Evolutionary conservation across 345 rosid genomes (phyloP).

Genomic region (Pelargonium nanum): DNA sequence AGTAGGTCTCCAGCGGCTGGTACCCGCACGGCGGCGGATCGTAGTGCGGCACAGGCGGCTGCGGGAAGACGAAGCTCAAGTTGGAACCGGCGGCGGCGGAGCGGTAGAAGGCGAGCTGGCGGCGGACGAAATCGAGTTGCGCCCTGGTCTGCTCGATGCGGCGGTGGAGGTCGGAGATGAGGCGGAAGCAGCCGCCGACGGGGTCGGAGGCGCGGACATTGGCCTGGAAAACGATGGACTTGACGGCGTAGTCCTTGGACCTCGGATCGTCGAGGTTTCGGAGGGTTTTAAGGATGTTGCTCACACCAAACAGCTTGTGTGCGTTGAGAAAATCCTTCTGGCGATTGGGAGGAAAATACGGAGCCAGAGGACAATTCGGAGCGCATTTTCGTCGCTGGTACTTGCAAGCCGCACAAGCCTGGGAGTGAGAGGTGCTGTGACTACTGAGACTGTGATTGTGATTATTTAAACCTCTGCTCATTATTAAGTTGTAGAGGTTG

Average conservation of each 20-base stretch:
- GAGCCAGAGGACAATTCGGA: not conserved
- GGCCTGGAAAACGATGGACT: slow-evolving; percentile 27
- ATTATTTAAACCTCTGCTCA: too few relatives aligned
- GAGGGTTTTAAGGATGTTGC: not conserved
- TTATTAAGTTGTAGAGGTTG: too few relatives aligned
- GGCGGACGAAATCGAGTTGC: slow-evolving; percentile 11
- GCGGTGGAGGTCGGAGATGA: slow-evolving; percentile 5
- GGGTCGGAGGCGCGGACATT: slow-evolving; percentile 35
- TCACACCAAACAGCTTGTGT: not conserved
- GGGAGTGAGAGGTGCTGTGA: not conserved
- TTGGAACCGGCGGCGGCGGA: not conserved
- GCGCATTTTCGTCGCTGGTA: slow-evolving; percentile 8
- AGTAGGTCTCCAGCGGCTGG: not conserved
- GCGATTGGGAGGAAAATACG: slow-evolving; percentile 1
- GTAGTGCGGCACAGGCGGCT: too few relatives aligned
- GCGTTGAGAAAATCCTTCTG: not conserved
- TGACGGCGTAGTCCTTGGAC: slow-evolving; percentile 12
- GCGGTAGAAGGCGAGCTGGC: slow-evolving; percentile 12
- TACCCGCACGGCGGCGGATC: too few relatives aligned
- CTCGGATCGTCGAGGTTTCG: slow-evolving; percentile 3
- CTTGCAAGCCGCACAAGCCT: slow-evolving; percentile 1
- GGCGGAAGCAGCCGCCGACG: slow-evolving; percentile 24
- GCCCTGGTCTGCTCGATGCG: not conserved
- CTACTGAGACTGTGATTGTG: too few relatives aligned
- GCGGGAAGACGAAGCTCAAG: not conserved